Base-by-base conservation (phyloP, 805 yeast species). In the Schwanniomyces yamadae region DNA sequence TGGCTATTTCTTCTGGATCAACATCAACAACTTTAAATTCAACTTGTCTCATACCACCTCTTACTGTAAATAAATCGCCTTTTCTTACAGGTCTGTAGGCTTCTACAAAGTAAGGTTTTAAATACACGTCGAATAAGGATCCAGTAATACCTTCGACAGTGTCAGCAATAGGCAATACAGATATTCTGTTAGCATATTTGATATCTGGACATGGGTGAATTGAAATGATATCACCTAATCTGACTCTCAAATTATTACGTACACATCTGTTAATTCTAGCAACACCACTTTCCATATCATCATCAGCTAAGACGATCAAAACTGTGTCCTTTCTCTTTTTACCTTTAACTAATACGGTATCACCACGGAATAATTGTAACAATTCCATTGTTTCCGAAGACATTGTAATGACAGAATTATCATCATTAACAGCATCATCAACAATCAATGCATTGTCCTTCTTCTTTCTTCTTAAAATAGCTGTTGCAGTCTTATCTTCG, bases 41-140 rank as follows among this genome's bases (percentile, higher is more conserved):
- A 28, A 93, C 99, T 61, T 91, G 98, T 69, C 99, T 82, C 99
- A 93, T 93, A 61, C 97, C 96, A 57, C 99, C 99, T 63, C 99
- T 81, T 17, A 88, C 98, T 31, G 91, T 80, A 66, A 93, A 93
- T 53, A 86, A 85, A 59, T 93, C 99, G 47, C 97, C 97, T 61
- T 90, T 91, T 67, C 97, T 84, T 25, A 93, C 96, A 4, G 99
- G 99, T 68, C 99, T 83, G 69, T 93, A 93, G 39, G 99, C 97
- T 69, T 93, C 99, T 29, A 93, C 97, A 60, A 93, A 93, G 71
- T 93, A 93, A 26, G 99, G 99, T 70, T 93, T 93, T 61, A 93
- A 77, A 71, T 84, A 93, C 16, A 90, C 96, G 56, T 93, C 99
- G 52, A 93, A 93, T 50, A 93, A 71, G 7, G 96, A 88, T 45